These are phyloP conservation scores for Cokeromyces recurvatus DNA, from an alignment of 371 early-diverging fungal species.

Conservation along the genomic window DNA sequence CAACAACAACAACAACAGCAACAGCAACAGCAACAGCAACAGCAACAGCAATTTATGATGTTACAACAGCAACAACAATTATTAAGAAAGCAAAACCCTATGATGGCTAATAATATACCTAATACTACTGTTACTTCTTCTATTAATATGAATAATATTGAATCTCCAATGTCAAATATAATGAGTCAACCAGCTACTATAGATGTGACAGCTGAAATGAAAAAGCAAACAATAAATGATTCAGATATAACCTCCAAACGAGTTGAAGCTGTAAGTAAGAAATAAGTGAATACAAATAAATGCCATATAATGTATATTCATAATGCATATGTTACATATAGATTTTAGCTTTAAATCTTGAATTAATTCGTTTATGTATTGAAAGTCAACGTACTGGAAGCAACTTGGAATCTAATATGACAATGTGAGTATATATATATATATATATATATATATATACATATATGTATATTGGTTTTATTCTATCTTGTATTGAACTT, in stretches of 20 bases:
- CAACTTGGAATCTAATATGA: conserved; percentile 29
- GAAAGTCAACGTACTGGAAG: conserved; percentile 23
- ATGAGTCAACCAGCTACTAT: neutral
- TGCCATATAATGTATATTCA: too few relatives aligned
- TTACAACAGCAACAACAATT: neutral
- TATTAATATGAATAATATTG: too few relatives aligned
- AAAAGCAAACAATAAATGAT: too few relatives aligned
- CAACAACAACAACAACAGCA: neutral
- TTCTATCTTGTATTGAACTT: neutral
- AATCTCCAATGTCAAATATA: neutral
- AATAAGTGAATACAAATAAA: neutral
- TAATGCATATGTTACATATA: neutral
- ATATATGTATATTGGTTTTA: too few relatives aligned
- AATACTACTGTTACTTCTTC: neutral
- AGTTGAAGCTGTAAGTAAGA: conserved; percentile 4
- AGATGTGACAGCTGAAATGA: neutral
- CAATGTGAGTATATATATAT: conserved; percentile 25
- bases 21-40: conserved; percentile 2
- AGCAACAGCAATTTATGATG: conserved; percentile 1
- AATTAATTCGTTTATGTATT: conserved; percentile 46
- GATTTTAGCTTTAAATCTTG: conserved; percentile 46
- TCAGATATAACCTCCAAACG: conserved; percentile 1
- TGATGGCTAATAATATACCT: neutral
- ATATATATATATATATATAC: too few relatives aligned
- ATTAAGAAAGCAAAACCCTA: neutral